Evolutionary conservation across 192 early-diverging fungal genomes (phyloP).

Genomic region (Mortierella claussenii): DNA sequence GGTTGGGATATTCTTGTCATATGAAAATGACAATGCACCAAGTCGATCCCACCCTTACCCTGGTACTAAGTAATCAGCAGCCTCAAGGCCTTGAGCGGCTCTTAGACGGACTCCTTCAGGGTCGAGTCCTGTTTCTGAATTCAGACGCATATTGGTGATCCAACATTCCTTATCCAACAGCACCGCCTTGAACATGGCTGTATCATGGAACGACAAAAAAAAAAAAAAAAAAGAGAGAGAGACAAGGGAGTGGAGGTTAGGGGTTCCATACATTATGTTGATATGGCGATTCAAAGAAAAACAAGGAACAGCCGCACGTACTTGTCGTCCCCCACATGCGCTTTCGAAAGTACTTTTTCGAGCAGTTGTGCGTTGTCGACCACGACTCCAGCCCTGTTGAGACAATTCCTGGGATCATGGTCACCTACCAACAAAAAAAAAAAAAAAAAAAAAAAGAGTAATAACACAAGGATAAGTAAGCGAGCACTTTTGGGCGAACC

Average conservation of each 20-base stretch:
- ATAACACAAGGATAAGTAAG: too few relatives aligned
- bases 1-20: neutral
- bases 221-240: slow-evolving; percentile 3
- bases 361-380: slow-evolving; percentile 78
- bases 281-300: too few relatives aligned
- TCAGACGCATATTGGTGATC: slow-evolving; percentile 85
- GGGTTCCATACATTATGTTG: neutral
- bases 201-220: neutral
- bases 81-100: slow-evolving; percentile 86
- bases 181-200: slow-evolving; percentile 86
- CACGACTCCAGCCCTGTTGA: slow-evolving; percentile 91
- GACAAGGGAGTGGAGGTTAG: neutral
- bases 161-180: slow-evolving; percentile 90
- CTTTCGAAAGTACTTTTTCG: slow-evolving; percentile 85
- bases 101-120: slow-evolving; percentile 84
- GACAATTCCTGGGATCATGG: slow-evolving; percentile 89
- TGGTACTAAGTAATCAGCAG: slow-evolving; percentile 90
- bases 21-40: slow-evolving; percentile 9
- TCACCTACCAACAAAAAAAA: slow-evolving; percentile 66
- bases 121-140: slow-evolving; percentile 85
- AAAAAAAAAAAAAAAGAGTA: slow-evolving; percentile 52
- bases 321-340: slow-evolving; percentile 86
- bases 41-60: slow-evolving; percentile 59
- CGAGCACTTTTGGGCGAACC: too few relatives aligned
- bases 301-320: slow-evolving; percentile 31